Base-by-base conservation (phyloP, 495 filamentous ascomycete species). In the Penicillium ucsense region DNA sequence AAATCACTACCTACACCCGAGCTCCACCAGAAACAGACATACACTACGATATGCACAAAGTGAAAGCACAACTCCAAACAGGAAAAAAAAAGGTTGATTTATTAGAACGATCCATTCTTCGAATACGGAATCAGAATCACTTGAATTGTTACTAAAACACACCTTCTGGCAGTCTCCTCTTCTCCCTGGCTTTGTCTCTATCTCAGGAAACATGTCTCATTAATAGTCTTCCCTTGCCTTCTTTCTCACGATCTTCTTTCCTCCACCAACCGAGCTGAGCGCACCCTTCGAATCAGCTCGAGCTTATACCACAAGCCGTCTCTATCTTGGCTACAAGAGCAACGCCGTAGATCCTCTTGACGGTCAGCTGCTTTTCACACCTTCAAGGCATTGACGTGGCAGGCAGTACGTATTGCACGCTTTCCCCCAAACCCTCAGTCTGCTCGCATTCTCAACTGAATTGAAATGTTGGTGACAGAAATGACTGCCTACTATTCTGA, bases 401-500 rank as follows among this genome's bases (percentile, higher is more conserved):
- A 20, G 20, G 20, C 20, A 20, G 20, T 20, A 2, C 1, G 20
- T 20, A 20, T 20, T 20, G 20, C 20, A 20, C 20, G 20, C 20
- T 20, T 20, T 20, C 20, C 20, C 20, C 20, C 20, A 20, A 20
- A 20, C 20, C 20, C 20, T 20, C 20, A 20, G 20, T 20, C 20
- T 20, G 20, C 20, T 20, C 20, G 20, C 20, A 20, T 20, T 20
- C 20, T 20, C 20, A 20, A 20, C 20, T 20, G 20, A 20, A 20
- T 20, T 20, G 20, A 20, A 20, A 20, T 20, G 20, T 20, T 20
- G 20, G 20, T 6, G 3, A 3, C 33, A 64, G 61, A 41, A 38
- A 72, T 73, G 69, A 60, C 61, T 43, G 59, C 61, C 41, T 61
- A 59, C 46, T 67, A 66, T 43, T 31, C 53, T 4, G 65, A 66